Percentiles rank a stretch among this genome's conserved stretches.
Evolutionary conservation across 2,329 filamentous ascomycete genomes (phyloP).

Genomic region (Fusarium sp.): DNA sequence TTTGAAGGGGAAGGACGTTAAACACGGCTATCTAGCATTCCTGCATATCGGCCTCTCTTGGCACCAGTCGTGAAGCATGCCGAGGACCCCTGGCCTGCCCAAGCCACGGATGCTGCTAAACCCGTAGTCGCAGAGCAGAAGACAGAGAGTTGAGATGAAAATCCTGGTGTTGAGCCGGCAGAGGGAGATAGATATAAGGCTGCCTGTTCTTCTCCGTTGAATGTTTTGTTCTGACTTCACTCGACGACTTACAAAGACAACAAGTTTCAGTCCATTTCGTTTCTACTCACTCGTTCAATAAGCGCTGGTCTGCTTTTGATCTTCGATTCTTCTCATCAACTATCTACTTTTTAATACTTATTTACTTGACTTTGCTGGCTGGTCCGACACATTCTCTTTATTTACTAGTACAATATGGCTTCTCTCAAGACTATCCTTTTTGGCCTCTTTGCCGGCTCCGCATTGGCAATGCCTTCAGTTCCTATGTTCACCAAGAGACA

Average conservation of each 20-base stretch:
- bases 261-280: slow-evolving; percentile 33
- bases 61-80: slow-evolving; percentile 29
- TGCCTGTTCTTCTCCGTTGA: not conserved
- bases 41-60: slow-evolving; percentile 30
- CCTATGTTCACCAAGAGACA: slow-evolving; percentile 59
- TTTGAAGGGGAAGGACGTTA: slow-evolving; percentile 25
- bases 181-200: slow-evolving; percentile 17
- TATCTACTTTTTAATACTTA: slow-evolving; percentile 21
- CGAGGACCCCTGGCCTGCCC: slow-evolving; percentile 17
- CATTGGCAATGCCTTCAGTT: slow-evolving; percentile 60
- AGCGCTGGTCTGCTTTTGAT: slow-evolving; percentile 43
- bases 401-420: slow-evolving; percentile 46
- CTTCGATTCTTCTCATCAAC: slow-evolving; percentile 13
- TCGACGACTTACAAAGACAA: slow-evolving; percentile 19
- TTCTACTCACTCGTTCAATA: slow-evolving; percentile 34
- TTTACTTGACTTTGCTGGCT: slow-evolving; percentile 33
- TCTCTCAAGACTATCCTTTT: slow-evolving; percentile 57
- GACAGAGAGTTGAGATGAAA: slow-evolving; percentile 17
- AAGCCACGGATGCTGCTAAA: slow-evolving; percentile 26
- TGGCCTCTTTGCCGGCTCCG: slow-evolving; percentile 59
- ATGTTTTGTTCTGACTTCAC: slow-evolving; percentile 24
- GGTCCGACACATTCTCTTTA: slow-evolving; percentile 38
- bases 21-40: slow-evolving; percentile 32
- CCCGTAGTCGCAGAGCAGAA: slow-evolving; percentile 14
- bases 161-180: slow-evolving; percentile 1